phyloP scores from a whole-genome alignment of 2,329 filamentous ascomycete genomes.

The Arthrobotrys sinensis region DNA sequence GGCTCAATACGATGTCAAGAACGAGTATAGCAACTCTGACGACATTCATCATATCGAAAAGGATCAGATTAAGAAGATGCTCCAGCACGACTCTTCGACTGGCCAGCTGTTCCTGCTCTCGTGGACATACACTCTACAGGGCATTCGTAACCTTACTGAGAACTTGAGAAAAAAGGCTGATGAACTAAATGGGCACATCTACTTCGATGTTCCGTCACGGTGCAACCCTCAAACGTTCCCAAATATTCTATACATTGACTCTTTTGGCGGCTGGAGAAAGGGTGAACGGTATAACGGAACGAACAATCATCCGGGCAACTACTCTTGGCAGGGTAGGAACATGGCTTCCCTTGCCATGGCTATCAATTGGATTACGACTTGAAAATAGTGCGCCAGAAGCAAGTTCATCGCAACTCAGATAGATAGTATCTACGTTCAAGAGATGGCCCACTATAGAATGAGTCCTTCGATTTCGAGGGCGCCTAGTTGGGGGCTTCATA shows the following conservation, averaged over 20 bases:
- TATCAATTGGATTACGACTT: conserved; percentile 38
- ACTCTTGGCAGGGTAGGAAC: conserved; percentile 37
- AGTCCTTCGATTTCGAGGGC: not conserved
- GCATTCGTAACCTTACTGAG: not conserved
- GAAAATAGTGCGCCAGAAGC: not conserved
- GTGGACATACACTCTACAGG: conserved; percentile 25
- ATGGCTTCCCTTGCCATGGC: conserved; percentile 40
- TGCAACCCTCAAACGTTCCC: conserved; percentile 26
- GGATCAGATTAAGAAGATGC: conserved; percentile 32
- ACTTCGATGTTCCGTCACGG: not conserved
- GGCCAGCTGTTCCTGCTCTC: conserved; percentile 14
- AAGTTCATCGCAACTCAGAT: not conserved
- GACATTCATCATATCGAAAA: not conserved
- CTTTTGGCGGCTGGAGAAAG: conserved; percentile 8
- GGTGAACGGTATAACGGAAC: conserved; percentile 1
- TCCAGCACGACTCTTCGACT: conserved; percentile 13
- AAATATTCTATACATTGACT: conserved; percentile 32
- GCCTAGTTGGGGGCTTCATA: no score
- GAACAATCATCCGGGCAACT: conserved; percentile 1
- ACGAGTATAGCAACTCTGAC: conserved; percentile 18
- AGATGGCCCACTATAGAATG: conserved; percentile 2
- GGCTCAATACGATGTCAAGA: conserved; percentile 20
- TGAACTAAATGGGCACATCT: conserved; percentile 19
- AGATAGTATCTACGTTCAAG: not conserved
- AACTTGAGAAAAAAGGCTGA: conserved; percentile 19